Base-by-base conservation (phyloP, 352 stramenopile species). In the Pythium aphanidermatum region DNA sequence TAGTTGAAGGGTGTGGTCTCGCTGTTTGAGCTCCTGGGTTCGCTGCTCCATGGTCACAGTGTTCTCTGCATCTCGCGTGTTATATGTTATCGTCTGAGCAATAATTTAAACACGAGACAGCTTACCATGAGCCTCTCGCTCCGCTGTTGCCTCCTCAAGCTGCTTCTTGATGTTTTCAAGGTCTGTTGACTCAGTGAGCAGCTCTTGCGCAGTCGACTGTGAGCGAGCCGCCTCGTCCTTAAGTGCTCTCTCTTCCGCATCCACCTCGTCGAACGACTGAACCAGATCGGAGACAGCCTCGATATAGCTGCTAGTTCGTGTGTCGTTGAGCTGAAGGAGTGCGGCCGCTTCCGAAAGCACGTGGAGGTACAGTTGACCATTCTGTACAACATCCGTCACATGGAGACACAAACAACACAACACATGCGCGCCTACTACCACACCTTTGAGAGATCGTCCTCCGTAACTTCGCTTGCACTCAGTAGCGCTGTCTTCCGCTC, bases 401-500 rank as follows among this genome's bases (percentile, higher is more conserved):
- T 14, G 20, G 19, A 32, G 14, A 32, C 4, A 9, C n/a, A n/a
- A 23, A 33, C 38, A 24, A 27, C 23, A 11, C 7, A 14, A 7
- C 7, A 14, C 12, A 11, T 0, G n/a, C 30, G 30, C 43, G 23
- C 30, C 3, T 24, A 21, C 23, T 13, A 17, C 8, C 29, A 6
- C 24, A 75, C 68, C 51, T 73, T 73, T 13, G 68, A 79, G 6
- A 79, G 47, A 13, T 79, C 53, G 2, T 74, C 62, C 51, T 79
- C 68, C 16, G 31, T 14, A 20, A 79, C 44, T 5, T 62, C 68
- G 9, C 44, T 60, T 16, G 17, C 40, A 23, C 20, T 41, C 54
- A 79, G 53, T 13, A 79, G 47, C 25, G 32, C 43, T 21, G 42
- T 34, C 51, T 62, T 68, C 16, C 65, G 62, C 50, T 64, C 48